Conservation (phyloP, 2,329 filamentous ascomycete genomes). For the Diaporthe australafricana region DNA sequence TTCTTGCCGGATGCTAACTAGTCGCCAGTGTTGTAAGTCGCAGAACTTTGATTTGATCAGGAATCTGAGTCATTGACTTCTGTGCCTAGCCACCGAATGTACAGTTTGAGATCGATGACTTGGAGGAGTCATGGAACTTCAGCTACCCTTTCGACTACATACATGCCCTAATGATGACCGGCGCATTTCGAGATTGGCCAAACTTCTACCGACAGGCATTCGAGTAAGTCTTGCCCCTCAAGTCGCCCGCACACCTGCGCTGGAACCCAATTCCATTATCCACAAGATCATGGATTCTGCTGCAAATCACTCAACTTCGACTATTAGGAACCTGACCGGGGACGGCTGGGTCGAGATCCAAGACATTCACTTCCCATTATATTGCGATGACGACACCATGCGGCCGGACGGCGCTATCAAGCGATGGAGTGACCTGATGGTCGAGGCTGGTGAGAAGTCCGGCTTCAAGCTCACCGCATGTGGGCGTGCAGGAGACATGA, state of each 20-base stretch:
- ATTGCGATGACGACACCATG: conserved; percentile 46
- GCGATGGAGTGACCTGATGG: conserved; percentile 46
- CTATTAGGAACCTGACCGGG: conserved; percentile 39
- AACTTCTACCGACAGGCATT: conserved; percentile 41
- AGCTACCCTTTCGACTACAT: conserved; percentile 45
- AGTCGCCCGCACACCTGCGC: neutral
- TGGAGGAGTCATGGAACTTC: conserved; percentile 46
- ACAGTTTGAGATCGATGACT: conserved; percentile 44
- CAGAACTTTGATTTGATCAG: too few relatives aligned
- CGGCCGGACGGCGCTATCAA: conserved; percentile 41
- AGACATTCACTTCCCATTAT: conserved; percentile 47
- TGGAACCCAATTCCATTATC: neutral
- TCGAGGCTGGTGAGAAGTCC: conserved; percentile 44
- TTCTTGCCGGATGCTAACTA: conserved; percentile 16
- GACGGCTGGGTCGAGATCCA: conserved; percentile 44
- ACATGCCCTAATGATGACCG: conserved; percentile 45
- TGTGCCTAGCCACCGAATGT: conserved; percentile 41
- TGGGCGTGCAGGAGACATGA: conserved; percentile 44
- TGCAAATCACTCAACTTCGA: conserved; percentile 3
- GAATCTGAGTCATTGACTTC: conserved; percentile 26
- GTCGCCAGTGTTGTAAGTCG: conserved; percentile 35
- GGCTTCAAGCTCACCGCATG: conserved; percentile 45
- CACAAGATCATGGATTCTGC: neutral
- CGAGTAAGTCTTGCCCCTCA: conserved; percentile 36
- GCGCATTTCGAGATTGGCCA: conserved; percentile 44